Evolutionary conservation across 257 asterid genomes (phyloP).

Genomic region (Solanum acaule): DNA sequence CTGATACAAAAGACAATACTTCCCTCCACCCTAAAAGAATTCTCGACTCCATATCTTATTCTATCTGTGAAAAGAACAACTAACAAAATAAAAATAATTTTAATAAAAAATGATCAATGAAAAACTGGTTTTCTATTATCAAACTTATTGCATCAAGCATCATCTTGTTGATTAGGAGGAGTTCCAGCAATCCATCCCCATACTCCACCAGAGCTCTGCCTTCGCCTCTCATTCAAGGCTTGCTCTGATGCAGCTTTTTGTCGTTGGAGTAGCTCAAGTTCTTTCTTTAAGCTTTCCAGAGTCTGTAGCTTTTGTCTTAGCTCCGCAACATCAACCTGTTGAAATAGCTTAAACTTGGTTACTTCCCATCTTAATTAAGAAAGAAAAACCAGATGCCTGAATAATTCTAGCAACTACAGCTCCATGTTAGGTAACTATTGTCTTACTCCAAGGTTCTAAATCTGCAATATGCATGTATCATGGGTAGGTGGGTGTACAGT

Average conservation of each 20-base stretch:
- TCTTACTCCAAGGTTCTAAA: not conserved
- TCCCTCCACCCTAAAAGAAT: constrained; percentile 8
- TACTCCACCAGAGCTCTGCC: constrained; percentile 74
- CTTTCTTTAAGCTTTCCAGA: constrained; percentile 76
- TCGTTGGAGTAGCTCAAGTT: constrained; percentile 85
- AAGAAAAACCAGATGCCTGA: not conserved
- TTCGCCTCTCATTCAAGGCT: constrained; percentile 55
- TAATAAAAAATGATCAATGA: constrained; percentile 1
- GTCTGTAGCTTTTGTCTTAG: constrained; percentile 82
- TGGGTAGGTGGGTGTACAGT: not conserved
- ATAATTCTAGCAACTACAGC: not conserved
- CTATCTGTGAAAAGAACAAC: constrained; percentile 17
- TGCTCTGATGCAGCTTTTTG: constrained; percentile 97
- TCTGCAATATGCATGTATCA: not conserved
- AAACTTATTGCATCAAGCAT: constrained; percentile 14
- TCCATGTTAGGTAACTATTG: not conserved
- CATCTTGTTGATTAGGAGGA: constrained; percentile 40
- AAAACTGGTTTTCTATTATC: constrained; percentile 2
- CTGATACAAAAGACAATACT: not conserved
- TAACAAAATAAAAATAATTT: not conserved
- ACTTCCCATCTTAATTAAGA: not conserved
- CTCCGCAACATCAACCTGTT: constrained; percentile 95
- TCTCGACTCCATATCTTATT: constrained; percentile 17
- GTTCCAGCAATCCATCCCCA: constrained; percentile 99
- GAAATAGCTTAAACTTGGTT: not conserved